phyloP scores from a whole-genome alignment of 306 rosid species.

The Malus fusca region DNA sequence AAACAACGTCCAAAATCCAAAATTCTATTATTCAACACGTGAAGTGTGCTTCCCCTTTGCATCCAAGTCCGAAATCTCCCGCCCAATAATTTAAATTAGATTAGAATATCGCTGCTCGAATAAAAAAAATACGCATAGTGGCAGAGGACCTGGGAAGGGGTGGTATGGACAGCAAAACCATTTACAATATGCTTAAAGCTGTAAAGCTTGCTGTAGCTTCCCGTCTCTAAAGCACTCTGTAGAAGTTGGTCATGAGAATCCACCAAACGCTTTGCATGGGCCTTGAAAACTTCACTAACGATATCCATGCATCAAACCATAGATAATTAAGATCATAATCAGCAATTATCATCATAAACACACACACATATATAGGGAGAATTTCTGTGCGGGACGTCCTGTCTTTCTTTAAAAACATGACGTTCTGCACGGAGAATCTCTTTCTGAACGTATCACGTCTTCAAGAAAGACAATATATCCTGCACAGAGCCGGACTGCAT shows the following conservation, averaged over 20 bases:
- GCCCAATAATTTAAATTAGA: neutral
- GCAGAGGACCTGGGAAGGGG: constrained; percentile 59
- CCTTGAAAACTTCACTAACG: constrained; percentile 30
- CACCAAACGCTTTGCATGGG: constrained; percentile 39
- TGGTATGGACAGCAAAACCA: constrained; percentile 73
- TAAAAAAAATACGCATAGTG: neutral
- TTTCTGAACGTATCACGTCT: neutral
- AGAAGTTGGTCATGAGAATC: constrained; percentile 59
- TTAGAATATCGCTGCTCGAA: neutral
- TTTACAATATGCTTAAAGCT: constrained; percentile 63
- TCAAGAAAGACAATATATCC: neutral
- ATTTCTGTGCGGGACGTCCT: too few species aligned
- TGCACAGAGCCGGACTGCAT: neutral
- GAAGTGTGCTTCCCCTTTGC: neutral
- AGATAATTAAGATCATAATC: neutral
- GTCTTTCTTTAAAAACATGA: neutral
- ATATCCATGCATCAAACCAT: constrained; percentile 8
- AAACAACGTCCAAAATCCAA: neutral
- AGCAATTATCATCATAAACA: neutral
- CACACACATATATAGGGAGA: neutral
- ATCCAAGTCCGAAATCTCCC: too few species aligned
- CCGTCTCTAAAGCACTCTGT: constrained; percentile 40
- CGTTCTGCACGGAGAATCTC: too few species aligned
- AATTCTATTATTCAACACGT: neutral
- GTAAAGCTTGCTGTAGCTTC: constrained; percentile 62